Evolutionary conservation across 1,139 yeast species (phyloP), one percentile per base, ranked within the genome.

Genomic region (Komagataea norvegica): DNA sequence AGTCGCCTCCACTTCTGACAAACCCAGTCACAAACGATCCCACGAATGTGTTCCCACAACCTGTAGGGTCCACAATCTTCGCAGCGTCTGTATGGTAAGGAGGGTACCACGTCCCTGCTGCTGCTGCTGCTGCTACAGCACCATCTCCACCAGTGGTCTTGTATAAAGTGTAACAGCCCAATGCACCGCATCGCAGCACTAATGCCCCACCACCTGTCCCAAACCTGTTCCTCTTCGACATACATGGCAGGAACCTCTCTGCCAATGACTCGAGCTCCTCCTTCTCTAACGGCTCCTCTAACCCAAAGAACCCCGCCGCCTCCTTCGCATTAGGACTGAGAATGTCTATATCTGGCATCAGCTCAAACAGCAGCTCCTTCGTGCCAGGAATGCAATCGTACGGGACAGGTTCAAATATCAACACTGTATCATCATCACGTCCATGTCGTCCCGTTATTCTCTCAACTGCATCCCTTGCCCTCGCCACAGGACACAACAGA

Each of bases 21-120:
- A 71, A 74, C 0, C 80, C 93, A 6, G 80, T 66, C 10, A 81
- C 71, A 51, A 85, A 77, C 0, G 82, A 95, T 1, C 96, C 96
- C 42, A 91, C 75, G 57, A 82, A 88, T 0, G 93, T 70, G 56
- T 89, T 89, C 0, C 97, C 97, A 3, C 95, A 96, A 0, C 97
- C 97, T 0, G 96, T 89, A 0, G 95, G 95, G 57, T 89, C 97
- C 3, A 77, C 62, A 1, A 88, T 91, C 25, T 61, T 59, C 13
- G 54, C 51, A 1, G 31, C 23, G 0, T 48, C 41, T 14, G 49
- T 54, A 54, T 86, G 95, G 55, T 81, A 89, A 0, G 96, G 88
- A 0, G 93, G 91, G 22, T 77, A 69, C 74, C 78, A 68, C 10
- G 51, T 43, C 6, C 53, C 48, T n/a, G n/a, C n/a, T n/a, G n/a